Base-by-base conservation (phyloP, 805 yeast species). In the Wickerhamomyces xylosicus region DNA sequence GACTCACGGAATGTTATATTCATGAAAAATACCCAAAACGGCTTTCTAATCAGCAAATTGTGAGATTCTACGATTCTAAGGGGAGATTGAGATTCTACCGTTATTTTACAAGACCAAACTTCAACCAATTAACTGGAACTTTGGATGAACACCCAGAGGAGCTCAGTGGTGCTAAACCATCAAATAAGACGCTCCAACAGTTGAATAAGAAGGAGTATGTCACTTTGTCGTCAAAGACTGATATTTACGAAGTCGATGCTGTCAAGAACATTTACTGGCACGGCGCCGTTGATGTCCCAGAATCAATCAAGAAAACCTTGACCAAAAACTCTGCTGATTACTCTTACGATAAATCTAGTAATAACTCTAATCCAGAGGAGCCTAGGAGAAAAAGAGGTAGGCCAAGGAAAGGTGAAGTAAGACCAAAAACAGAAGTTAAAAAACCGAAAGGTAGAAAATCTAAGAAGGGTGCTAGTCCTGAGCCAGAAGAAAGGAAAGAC, bases 81-180 rank as follows among this genome's bases (percentile, higher is more conserved):
- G 94, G 95, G 0, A 77, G 86, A 46, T 66, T 70, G 41, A 81
- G 84, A 50, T 83, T 76, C 47, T 84, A 74, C 56, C 64, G 94
- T 32, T 77, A 82, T 47, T 66, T 77, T 44, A 65, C 78, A 0
- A 66, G 67, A 35, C 52, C 58, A 4, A 59, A 65, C 34, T 69
- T 65, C 40, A 41, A 59, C 15, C 51, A 47, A 17, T 53, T 62
- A 14, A 54, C 62, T 0, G 58, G 58, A 18, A 45, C 49, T 14
- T 45, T 51, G 2, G 37, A 41, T 2, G 54, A 51, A 18, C 44
- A 47, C 5, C 25, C 41, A 3, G 19, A 31, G 5, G 33, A 31
- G 19, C 15, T 31, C 19, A 31, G 19, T 15, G 19, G 13, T 15
- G 9, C 19, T 16, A 41, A 47, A 15, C 31, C 46, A 2, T 47